Conservation (phyloP, 2,329 filamentous ascomycete species). For the Xylaria digitata region DNA sequence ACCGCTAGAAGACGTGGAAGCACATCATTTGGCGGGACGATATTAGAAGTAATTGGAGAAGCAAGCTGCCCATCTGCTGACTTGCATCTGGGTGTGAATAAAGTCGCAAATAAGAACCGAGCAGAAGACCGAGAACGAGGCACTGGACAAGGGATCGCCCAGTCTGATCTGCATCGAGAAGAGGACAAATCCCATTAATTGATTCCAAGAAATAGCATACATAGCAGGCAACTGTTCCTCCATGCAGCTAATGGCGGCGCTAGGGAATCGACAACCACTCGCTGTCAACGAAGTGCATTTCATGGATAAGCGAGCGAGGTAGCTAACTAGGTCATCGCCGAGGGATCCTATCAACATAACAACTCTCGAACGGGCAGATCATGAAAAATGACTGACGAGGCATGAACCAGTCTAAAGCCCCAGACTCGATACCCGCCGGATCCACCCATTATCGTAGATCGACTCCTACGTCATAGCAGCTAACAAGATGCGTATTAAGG, state of each 20-base stretch:
- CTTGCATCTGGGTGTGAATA: slow-evolving; percentile 14
- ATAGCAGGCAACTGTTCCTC: slow-evolving; percentile 10
- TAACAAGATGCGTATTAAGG: background rate
- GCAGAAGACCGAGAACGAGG: slow-evolving; percentile 9
- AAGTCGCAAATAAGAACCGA: slow-evolving; percentile 11
- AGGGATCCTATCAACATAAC: slow-evolving; percentile 11
- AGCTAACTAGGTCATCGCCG: slow-evolving; percentile 3
- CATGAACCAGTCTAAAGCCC: slow-evolving; percentile 24
- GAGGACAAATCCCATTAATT: slow-evolving; percentile 37
- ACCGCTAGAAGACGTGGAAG: slow-evolving; percentile 33
- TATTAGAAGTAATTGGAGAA: slow-evolving; percentile 13
- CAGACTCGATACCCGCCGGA: slow-evolving; percentile 22
- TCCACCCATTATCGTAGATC: slow-evolving; percentile 17
- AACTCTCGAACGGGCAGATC: slow-evolving; percentile 23
- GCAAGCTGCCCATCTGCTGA: slow-evolving; percentile 20
- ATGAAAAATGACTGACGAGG: slow-evolving; percentile 26
- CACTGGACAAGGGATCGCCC: slow-evolving; percentile 20
- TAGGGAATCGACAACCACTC: slow-evolving; percentile 20
- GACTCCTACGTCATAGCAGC: slow-evolving; percentile 31
- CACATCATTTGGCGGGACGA: slow-evolving; percentile 35
- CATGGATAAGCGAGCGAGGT: slow-evolving; percentile 10
- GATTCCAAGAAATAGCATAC: slow-evolving; percentile 39
- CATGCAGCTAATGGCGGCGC: slow-evolving; percentile 29
- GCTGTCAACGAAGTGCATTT: slow-evolving; percentile 20
- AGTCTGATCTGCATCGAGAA: slow-evolving; percentile 41